Base-by-base conservation (phyloP, 148 eudicot species). In the Euryodendron excelsum region DNA sequence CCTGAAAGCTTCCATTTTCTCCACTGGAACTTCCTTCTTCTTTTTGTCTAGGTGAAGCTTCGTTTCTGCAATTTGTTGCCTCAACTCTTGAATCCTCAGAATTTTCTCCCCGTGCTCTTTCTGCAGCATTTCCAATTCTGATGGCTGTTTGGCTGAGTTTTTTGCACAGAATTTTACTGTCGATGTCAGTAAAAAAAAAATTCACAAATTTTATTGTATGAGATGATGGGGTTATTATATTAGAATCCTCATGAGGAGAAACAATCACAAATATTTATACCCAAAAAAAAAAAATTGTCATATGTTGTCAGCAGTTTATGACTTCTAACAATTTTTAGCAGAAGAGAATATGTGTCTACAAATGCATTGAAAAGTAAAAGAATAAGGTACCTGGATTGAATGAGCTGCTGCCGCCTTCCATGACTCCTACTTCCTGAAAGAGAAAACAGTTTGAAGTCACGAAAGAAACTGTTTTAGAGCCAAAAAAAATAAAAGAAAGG, bases 31-130 rank as follows among this genome's bases (percentile, higher is more conserved):
- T 41, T 78, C 79, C 69, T 72, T 73, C 69, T 80, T 78, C 62
- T 75, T 85, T 36, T 69, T 59, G 66, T 77, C 77, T 60, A 85
- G 31, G 15, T 67, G 80, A 1, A 37, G 20, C 72, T 83, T 79
- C 8, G 68, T 52, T 23, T 79, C 83, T 27, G 84, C 69, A 4
- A 83, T 88, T 80, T 88, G 80, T 15, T 15, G 39, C 76, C 77
- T 83, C 37, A 85, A 62, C 67, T 83, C 90, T 81, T 83, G 80
- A 60, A 88, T 85, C 77, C 82, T 85, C 39, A 27, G 3, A 61
- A 39, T 11, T 53, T 81, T 85, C 68, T 77, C 84, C 5, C 79
- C 85, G 72, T 77, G 82, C 72, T 77, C 33, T 25, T 53, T 83
- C 59, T 79, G 85, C 60, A 83, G 67, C 23, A n/a, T 77, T 69